A percentile compares a stretch with the other conserved stretches of the same genome.
phyloP scores from a whole-genome alignment of 768 basidiomycete species.

The Tephrocybe sp. region DNA sequence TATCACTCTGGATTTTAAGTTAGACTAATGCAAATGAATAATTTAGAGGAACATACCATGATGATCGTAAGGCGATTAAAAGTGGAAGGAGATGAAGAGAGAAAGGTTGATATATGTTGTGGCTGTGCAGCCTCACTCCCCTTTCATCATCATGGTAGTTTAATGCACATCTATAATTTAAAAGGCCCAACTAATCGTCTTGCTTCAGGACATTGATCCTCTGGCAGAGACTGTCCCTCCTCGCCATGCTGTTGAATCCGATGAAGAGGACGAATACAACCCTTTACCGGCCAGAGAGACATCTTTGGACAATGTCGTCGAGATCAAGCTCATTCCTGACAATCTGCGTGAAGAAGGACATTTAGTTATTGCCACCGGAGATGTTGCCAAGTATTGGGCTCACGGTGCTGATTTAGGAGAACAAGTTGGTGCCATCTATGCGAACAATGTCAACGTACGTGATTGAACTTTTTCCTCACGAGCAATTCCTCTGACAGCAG shows the following conservation, averaged over 20 bases:
- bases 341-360: slow-evolving; percentile 22
- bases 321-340: slow-evolving; percentile 37
- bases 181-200: slow-evolving; percentile 2
- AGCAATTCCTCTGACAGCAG: neutral
- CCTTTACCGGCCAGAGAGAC: slow-evolving; percentile 27
- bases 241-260: slow-evolving; percentile 61
- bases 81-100: slow-evolving; percentile 1
- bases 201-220: slow-evolving; percentile 47
- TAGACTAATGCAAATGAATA: neutral
- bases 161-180: too few relatives aligned
- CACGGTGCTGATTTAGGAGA: slow-evolving; percentile 49
- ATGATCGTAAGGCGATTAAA: slow-evolving; percentile 17
- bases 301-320: slow-evolving; percentile 19
- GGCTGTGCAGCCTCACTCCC: slow-evolving; percentile 8
- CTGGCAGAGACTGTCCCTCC: slow-evolving; percentile 55
- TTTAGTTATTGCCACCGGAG: slow-evolving; percentile 46
- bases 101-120: slow-evolving; percentile 12
- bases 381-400: slow-evolving; percentile 48
- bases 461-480: neutral
- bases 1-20: slow-evolving; percentile 29
- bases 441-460: slow-evolving; percentile 45
- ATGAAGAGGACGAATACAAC: slow-evolving; percentile 62
- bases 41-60: slow-evolving; percentile 25
- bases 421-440: slow-evolving; percentile 42
- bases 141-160: slow-evolving; percentile 14